Base-by-base conservation (phyloP, 306 rosid species). In the Rubus parviflorus region DNA sequence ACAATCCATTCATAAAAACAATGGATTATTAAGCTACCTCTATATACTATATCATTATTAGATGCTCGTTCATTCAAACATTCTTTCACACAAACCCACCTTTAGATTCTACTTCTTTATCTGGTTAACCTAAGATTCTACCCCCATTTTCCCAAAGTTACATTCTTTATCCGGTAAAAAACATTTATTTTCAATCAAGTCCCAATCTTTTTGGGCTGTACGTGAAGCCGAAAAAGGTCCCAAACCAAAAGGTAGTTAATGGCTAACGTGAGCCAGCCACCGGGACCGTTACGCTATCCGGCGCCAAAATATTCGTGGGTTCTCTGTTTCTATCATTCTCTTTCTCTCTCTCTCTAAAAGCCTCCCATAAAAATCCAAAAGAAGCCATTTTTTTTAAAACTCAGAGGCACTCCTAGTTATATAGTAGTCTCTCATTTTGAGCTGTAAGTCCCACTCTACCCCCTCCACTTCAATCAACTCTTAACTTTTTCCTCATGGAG, bases 261-360 rank as follows among this genome's bases (percentile, higher is more conserved):
- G 69, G 48, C 89, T 83, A 81, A 85, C 88, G 56, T 78, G 84
- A 30, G 35, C 35, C 48, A 83, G 83, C 86, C 76, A 76, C 86
- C 16, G 78, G 74, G 85, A 85, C 91, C 76, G 90, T 88, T 90
- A 84, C 40, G 72, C 80, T 78, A 87, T 81, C 86, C 91, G 83
- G 91, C 93, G 91, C 93, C 89, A 88, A 92, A 60, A 57, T 46
- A 60, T 74, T 74, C 70, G 78, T 43, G 51, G 56, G 9, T 41
- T 73, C 68, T 25, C 64, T 38, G 45, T 38, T 42, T 30, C 30
- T 12, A 85, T 83, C 91, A 38, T 38, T 75, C 38, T 40, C 73
- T 51, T 9, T 74, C 13, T 84, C 74, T 80, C 51, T 61, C 42
- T 56, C 81, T 63, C 51, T 57, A 43, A 45, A 23, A 16, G 48